These are phyloP conservation scores for Psidium guajava DNA, from an alignment of 345 rosid species.

Conservation along the genomic window DNA sequence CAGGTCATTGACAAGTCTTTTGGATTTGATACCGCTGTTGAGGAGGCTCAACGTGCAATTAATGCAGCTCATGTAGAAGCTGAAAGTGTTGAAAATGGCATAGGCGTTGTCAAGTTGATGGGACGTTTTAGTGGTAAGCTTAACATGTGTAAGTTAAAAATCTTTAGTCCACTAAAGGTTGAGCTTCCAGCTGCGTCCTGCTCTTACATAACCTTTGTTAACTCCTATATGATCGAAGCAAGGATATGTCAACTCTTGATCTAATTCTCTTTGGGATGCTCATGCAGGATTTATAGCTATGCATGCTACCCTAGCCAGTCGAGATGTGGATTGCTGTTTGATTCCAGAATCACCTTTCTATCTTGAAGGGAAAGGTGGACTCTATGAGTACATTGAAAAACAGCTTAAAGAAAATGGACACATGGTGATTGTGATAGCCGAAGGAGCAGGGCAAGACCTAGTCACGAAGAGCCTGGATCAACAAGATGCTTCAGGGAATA, in stretches of 20 bases:
- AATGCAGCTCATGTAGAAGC: conserved; percentile 94
- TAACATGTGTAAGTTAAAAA: not conserved
- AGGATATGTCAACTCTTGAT: not conserved
- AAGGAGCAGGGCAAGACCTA: conserved; percentile 90
- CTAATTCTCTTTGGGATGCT: not conserved
- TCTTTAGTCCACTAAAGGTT: not conserved
- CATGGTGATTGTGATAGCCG: conserved; percentile 82
- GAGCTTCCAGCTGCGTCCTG: not conserved
- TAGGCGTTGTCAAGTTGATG: conserved; percentile 86
- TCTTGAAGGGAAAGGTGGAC: conserved; percentile 86
- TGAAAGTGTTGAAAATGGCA: conserved; percentile 66
- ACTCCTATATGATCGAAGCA: not conserved
- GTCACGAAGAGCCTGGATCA: conserved; percentile 35
- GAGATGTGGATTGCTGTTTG: conserved; percentile 91
- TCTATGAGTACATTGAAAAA: conserved; percentile 43
- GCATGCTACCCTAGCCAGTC: conserved; percentile 84
- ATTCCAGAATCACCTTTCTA: conserved; percentile 92
- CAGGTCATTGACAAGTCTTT: conserved; percentile 78
- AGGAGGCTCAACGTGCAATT: conserved; percentile 93
- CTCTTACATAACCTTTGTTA: not conserved
- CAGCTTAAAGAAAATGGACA: conserved; percentile 71
- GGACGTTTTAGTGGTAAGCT: conserved; percentile 81
- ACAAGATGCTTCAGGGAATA: conserved; percentile 85
- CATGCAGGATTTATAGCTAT: conserved; percentile 54
- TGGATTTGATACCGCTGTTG: conserved; percentile 93